Percentiles rank a stretch among this genome's conserved stretches.
Evolutionary conservation across 805 yeast genomes (phyloP).

Genomic region (Isabelozyma gotoi): DNA sequence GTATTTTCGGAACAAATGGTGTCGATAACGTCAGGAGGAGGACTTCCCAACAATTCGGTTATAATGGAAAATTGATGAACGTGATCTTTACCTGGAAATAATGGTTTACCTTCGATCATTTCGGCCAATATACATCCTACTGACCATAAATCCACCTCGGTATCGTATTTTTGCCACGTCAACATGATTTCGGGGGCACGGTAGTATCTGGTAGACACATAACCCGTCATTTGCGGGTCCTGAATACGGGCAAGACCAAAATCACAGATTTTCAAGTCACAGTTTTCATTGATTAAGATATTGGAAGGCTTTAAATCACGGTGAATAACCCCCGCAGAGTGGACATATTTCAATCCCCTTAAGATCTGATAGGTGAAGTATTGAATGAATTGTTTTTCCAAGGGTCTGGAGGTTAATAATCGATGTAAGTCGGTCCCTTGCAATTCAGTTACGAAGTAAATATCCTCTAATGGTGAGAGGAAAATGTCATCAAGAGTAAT

Average conservation of each 20-base stretch:
- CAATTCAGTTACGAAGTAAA: constrained; percentile 92
- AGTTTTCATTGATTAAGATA: constrained; percentile 82
- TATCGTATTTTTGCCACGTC: constrained; percentile 97
- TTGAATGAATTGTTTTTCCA: constrained; percentile 95
- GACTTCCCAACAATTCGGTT: constrained; percentile 93
- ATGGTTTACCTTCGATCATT: constrained; percentile 95
- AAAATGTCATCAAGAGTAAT: constrained; percentile 92
- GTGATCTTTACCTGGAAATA: constrained; percentile 97
- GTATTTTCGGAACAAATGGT: constrained; percentile 97
- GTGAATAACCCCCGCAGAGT: constrained; percentile 89
- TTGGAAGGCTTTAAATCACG: constrained; percentile 86
- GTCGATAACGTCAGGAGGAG: constrained; percentile 93
- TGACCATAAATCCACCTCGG: constrained; percentile 97
- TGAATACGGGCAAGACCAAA: constrained; percentile 95
- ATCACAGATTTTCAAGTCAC: constrained; percentile 89
- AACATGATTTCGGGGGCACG: constrained; percentile 98
- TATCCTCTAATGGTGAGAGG: constrained; percentile 91
- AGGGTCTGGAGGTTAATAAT: constrained; percentile 85
- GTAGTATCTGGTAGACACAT: constrained; percentile 92
- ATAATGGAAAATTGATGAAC: constrained; percentile 97
- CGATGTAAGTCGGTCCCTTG: constrained; percentile 97
- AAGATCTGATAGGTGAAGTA: constrained; percentile 93
- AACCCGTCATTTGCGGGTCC: constrained; percentile 99
- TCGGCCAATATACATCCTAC: constrained; percentile 97
- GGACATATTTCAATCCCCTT: constrained; percentile 86